phyloP scores from a whole-genome alignment of 306 rosid genomes.

The Mimosa bimucronata region DNA sequence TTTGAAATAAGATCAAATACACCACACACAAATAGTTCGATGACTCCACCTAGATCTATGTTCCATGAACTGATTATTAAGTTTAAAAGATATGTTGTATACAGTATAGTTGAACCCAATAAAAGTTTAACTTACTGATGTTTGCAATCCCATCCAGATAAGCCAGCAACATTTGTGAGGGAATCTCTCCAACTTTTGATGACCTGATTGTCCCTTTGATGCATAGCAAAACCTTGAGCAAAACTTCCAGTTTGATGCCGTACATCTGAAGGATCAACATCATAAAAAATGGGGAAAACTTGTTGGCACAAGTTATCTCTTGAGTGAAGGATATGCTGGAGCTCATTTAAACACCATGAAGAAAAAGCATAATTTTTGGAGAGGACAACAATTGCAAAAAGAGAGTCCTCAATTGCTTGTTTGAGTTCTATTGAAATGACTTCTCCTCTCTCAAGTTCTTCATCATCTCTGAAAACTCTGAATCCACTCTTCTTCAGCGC shows the following conservation, averaged over 20 bases:
- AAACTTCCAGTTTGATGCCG: background rate
- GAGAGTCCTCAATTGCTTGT: background rate
- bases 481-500: background rate
- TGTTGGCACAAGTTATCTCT: background rate
- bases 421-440: background rate
- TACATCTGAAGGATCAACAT: background rate
- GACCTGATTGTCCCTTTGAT: background rate
- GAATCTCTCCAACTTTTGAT: background rate
- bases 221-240: background rate
- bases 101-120: too few relatives aligned
- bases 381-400: background rate
- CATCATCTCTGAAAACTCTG: background rate
- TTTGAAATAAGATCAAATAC: too few relatives aligned
- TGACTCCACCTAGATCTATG: too few relatives aligned
- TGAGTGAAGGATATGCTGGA: background rate
- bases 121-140: background rate
- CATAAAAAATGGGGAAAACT: background rate
- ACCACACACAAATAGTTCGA: too few relatives aligned
- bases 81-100: too few relatives aligned
- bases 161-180: background rate
- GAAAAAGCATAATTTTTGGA: background rate
- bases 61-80: too few relatives aligned
- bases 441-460: background rate
- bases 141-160: background rate
- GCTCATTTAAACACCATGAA: background rate